Conservation (phyloP, 2,329 filamentous ascomycete species). For the Sclerotinia spermophila region DNA sequence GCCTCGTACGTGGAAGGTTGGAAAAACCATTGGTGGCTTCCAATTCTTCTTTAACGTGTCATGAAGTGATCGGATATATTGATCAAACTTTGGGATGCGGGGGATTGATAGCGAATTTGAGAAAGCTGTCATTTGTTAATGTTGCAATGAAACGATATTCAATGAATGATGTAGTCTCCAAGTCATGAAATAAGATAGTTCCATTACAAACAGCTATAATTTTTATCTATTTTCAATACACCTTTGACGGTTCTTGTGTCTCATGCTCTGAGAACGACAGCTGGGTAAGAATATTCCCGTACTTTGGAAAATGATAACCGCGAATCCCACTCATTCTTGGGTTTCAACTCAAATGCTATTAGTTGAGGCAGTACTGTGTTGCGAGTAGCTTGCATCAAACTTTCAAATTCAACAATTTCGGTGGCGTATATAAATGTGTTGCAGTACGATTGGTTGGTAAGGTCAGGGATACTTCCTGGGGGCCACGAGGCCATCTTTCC, state of each 20-base stretch:
- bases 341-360: too few relatives aligned
- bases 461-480: not conserved
- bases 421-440: not conserved
- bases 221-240: not conserved
- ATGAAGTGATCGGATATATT: not conserved
- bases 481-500: not conserved
- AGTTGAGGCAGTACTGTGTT: not conserved
- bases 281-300: not conserved
- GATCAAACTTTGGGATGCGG: not conserved
- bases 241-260: not conserved
- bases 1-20: too few relatives aligned
- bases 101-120: not conserved
- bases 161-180: not conserved
- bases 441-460: not conserved
- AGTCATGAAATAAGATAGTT: not conserved
- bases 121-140: not conserved
- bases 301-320: not conserved
- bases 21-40: not conserved
- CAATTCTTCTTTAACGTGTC: not conserved
- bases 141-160: not conserved
- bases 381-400: not conserved
- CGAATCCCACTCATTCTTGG: not conserved
- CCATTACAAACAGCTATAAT: not conserved
- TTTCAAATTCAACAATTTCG: not conserved
- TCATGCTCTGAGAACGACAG: not conserved